phyloP scores from a whole-genome alignment of 2,329 filamentous ascomycete genomes.

The Penicillium sp. region DNA sequence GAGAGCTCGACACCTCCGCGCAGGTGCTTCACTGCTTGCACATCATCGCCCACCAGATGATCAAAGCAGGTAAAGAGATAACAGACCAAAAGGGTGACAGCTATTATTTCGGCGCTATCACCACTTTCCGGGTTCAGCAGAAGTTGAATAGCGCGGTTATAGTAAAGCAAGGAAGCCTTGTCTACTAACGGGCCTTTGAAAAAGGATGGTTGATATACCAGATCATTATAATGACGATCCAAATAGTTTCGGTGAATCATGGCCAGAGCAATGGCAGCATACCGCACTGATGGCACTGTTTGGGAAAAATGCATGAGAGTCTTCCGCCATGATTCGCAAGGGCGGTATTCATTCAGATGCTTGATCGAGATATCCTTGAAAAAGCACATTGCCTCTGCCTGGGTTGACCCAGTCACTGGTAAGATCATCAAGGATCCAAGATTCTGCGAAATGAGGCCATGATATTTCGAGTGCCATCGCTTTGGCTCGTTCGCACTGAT shows the following conservation, averaged over 20 bases:
- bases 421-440: constrained; percentile 16
- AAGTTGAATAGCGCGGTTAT: constrained; percentile 27
- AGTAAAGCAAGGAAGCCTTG: constrained; percentile 21
- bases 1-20: constrained; percentile 39
- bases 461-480: not conserved
- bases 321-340: constrained; percentile 36
- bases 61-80: constrained; percentile 48
- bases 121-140: constrained; percentile 25
- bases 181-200: constrained; percentile 16
- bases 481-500: not conserved
- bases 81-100: constrained; percentile 43
- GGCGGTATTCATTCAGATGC: constrained; percentile 35
- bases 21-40: constrained; percentile 43
- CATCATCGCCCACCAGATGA: constrained; percentile 39
- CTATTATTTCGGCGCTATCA: constrained; percentile 30
- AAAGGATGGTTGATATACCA: constrained; percentile 2
- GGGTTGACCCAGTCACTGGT: constrained; percentile 7
- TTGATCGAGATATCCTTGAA: constrained; percentile 20
- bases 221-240: constrained; percentile 16
- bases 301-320: constrained; percentile 43
- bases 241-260: constrained; percentile 30
- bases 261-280: constrained; percentile 37
- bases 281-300: constrained; percentile 36
- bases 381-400: constrained; percentile 21
- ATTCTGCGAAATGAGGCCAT: constrained; percentile 4